phyloP scores from a whole-genome alignment of 2,329 filamentous ascomycete species.

The Pseudopithomyces chartarum region DNA sequence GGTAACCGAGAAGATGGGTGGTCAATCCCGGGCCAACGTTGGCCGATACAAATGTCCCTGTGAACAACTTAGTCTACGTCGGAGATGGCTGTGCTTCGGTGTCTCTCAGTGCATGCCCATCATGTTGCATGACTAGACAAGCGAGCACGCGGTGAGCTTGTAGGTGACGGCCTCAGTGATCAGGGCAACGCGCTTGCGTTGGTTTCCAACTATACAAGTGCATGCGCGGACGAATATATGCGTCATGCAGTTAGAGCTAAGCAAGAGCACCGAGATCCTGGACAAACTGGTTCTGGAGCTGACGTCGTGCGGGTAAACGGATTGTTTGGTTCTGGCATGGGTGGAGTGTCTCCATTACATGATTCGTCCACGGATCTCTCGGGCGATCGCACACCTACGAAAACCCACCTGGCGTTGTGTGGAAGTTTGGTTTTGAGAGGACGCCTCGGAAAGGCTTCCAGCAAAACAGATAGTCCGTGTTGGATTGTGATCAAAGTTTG shows the following conservation, averaged over 20 bases:
- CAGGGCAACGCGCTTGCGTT: too few species aligned
- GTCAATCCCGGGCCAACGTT: not conserved
- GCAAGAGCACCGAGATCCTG: not conserved
- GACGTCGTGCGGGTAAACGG: slow-evolving; percentile 7
- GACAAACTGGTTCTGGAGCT: not conserved
- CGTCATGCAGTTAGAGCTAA: not conserved
- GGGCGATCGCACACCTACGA: not conserved
- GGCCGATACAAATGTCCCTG: not conserved
- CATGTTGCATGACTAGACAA: too few species aligned
- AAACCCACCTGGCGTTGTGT: not conserved
- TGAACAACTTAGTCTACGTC: not conserved
- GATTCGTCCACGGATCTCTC: not conserved
- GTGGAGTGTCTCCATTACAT: not conserved
- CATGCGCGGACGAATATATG: too few species aligned
- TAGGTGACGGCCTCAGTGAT: too few species aligned
- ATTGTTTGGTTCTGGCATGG: not conserved
- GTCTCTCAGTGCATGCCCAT: too few species aligned
- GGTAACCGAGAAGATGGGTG: not conserved
- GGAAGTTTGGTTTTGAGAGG: too few species aligned
- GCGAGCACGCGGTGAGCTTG: not conserved
- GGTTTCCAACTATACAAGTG: too few species aligned
- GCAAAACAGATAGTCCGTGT: too few species aligned
- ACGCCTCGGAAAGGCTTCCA: too few species aligned
- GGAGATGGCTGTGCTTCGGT: too few species aligned
- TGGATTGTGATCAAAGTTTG: too few species aligned